Evolutionary conservation across 129 eudicot genomes (phyloP).

Genomic region (Tanacetum coccineum): DNA sequence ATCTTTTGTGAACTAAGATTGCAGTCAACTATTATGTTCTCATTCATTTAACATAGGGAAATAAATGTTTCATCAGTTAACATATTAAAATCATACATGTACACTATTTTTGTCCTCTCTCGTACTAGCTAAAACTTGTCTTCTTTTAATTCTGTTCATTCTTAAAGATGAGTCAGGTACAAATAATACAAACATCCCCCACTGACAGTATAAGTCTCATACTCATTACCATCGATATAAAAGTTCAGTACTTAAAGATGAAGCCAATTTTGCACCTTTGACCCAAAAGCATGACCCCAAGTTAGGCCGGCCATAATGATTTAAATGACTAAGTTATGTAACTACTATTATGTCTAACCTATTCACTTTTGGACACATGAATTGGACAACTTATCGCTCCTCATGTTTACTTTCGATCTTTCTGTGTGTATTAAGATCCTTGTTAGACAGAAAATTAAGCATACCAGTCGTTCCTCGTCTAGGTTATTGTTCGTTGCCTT

Average conservation of each 20-base stretch:
- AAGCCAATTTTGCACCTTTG: not conserved
- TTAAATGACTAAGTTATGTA: not conserved
- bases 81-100: no score
- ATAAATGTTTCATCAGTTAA: not conserved
- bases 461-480: no score
- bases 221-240: not conserved
- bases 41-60: not conserved
- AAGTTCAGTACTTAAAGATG: not conserved
- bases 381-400: no score
- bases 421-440: no score
- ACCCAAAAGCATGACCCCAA: not conserved
- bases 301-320: not conserved
- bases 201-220: not conserved
- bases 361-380: no score
- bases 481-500: no score
- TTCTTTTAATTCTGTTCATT: conserved; percentile 8
- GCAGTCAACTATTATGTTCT: not conserved
- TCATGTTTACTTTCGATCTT: no score
- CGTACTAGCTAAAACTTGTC: conserved; percentile 10
- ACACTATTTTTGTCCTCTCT: conserved; percentile 4
- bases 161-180: conserved; percentile 14
- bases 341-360: no score
- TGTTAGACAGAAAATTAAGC: no score
- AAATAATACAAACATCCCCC: not conserved
- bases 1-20: no score